Evolutionary conservation across 2,329 filamentous ascomycete species (phyloP).

Genomic region (Penicillium italicum): DNA sequence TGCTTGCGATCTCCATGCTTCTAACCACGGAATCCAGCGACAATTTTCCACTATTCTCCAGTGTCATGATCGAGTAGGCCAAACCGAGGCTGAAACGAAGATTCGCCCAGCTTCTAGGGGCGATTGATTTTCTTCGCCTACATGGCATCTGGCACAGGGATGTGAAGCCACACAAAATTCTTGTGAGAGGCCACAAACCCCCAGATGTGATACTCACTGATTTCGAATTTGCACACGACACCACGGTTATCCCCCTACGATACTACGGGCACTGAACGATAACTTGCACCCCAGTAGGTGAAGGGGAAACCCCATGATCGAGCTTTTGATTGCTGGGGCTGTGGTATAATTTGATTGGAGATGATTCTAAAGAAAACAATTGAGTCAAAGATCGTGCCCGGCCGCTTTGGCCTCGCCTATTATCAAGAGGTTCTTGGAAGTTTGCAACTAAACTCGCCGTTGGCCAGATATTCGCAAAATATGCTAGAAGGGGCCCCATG

Average conservation of each 20-base stretch:
- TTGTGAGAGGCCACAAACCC: conserved; percentile 3
- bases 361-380: not conserved
- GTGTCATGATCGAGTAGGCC: too few relatives aligned
- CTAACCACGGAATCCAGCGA: too few relatives aligned
- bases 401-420: not conserved
- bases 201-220: conserved; percentile 6
- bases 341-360: not conserved
- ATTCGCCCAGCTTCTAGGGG: not conserved
- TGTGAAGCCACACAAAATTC: conserved; percentile 6
- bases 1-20: too few relatives aligned
- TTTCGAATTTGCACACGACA: conserved; percentile 2
- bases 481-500: not conserved
- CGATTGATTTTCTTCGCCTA: not conserved
- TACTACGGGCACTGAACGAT: not conserved
- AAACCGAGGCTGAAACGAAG: too few relatives aligned
- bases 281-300: not conserved
- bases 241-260: not conserved
- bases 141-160: conserved; percentile 3
- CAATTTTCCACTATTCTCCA: too few relatives aligned
- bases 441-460: not conserved
- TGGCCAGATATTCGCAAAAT: not conserved
- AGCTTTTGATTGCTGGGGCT: not conserved
- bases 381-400: not conserved
- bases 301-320: not conserved
- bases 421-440: not conserved